Base-by-base conservation (phyloP, 208 protist genomes). In the Leishmania gerbilli region DNA sequence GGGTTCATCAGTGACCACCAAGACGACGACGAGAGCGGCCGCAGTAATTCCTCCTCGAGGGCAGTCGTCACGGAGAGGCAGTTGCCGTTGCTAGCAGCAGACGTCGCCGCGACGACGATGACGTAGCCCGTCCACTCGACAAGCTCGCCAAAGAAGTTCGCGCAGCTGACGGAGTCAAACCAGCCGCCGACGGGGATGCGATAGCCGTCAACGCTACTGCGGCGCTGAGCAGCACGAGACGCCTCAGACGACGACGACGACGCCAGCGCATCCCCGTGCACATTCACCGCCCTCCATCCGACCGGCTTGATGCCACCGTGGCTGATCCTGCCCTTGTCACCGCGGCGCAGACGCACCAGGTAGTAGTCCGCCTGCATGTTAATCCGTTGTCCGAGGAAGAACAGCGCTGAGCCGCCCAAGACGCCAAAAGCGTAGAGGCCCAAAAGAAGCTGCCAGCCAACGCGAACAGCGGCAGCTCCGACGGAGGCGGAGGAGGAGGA, bases 81-180 rank as follows among this genome's bases (percentile, higher is more conserved):
- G 71, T 55, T 71, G 37, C 74, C 74, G 51, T 65, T n/a, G 27
- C 67, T 60, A 2, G 55, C 51, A 3, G 71, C 62, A 11, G 89
- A 85, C 7, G 87, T 87, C n/a, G 81, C 82, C n/a, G 45, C 45
- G n/a, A 95, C 87, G 47, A 91, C 82, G 58, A 90, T 17, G 40
- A 86, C 77, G 72, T 95, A 96, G 53, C 91, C 90, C 7, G 27
- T 65, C 92, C 92, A 97, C 88, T 97, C 92, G 37, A 97, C 67
- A 49, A 93, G 81, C 76, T 97, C 94, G 1, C 89, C 92, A 58
- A 93, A 87, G 60, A 95, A 95, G 80, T 97, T 97, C 0, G 92
- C 86, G 74, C 93, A 96, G 84, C 91, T 93, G n/a, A 97, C 87
- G 27, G 62, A 79, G 31, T 91, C 83, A 77, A 97, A 97, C 65